phyloP scores from a whole-genome alignment of 495 filamentous ascomycete species.

The Daldinia caldariorum region DNA sequence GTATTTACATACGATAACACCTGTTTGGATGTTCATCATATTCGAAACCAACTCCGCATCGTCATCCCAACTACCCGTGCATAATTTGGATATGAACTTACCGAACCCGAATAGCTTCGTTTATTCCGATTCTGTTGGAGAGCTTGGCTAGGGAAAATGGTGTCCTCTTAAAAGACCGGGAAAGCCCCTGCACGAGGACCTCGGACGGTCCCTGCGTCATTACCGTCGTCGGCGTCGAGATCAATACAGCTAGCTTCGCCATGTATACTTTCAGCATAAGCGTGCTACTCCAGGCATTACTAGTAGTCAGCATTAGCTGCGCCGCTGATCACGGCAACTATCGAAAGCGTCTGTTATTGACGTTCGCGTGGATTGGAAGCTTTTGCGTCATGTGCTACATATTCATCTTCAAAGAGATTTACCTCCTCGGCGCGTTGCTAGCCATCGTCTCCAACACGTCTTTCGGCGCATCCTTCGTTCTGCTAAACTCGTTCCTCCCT shows the following conservation, averaged over 20 bases:
- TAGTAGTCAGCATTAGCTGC: slow-evolving; percentile 95
- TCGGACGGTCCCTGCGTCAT: slow-evolving; percentile 80
- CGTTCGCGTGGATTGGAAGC: slow-evolving; percentile 84
- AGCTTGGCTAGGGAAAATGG: slow-evolving; percentile 91
- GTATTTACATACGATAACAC: neutral
- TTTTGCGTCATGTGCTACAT: slow-evolving; percentile 90
- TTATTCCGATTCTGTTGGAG: slow-evolving; percentile 96
- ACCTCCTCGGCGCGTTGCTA: slow-evolving; percentile 80
- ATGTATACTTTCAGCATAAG: slow-evolving; percentile 98
- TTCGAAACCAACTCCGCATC: slow-evolving; percentile 14
- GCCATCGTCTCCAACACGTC: slow-evolving; percentile 92
- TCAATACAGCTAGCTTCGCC: slow-evolving; percentile 97
- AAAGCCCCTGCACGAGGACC: slow-evolving; percentile 70
- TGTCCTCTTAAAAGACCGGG: slow-evolving; percentile 78
- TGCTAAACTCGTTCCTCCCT: slow-evolving; percentile 85
- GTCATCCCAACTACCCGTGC: slow-evolving; percentile 6
- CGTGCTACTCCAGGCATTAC: slow-evolving; percentile 84
- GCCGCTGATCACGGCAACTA: slow-evolving; percentile 96
- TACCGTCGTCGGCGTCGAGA: slow-evolving; percentile 79
- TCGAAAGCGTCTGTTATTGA: slow-evolving; percentile 84
- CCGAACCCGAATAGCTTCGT: slow-evolving; percentile 70
- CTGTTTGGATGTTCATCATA: neutral
- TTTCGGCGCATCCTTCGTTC: slow-evolving; percentile 85
- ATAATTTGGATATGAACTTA: slow-evolving; percentile 32
- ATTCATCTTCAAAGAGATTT: slow-evolving; percentile 74